Base-by-base conservation (phyloP, 768 basidiomycete species). In the Suillus ampliporus region DNA sequence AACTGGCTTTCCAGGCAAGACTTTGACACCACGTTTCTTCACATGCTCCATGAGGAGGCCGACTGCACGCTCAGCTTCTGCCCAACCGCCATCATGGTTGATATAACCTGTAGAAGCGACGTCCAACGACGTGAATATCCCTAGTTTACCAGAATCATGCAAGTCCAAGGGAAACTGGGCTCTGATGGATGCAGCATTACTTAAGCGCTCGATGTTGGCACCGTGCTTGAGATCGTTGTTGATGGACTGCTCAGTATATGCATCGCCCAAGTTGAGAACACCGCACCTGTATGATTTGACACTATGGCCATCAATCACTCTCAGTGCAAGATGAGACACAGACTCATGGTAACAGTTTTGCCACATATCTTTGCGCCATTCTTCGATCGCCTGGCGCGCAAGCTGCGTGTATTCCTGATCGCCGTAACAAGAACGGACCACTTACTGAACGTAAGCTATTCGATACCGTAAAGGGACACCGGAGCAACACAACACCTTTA, bases 61-160 rank as follows among this genome's bases (percentile, higher is more conserved):
- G 10, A 94, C 69, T 4, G 90, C 93, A 69, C 89, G 84, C 1
- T 82, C 80, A 1, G 95, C 93, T 69, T 89, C 81, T 3, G 86
- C 93, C 95, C 95, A 98, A 15, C 95, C 95, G 1, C 90, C 86
- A 41, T 91, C 88, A 9, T 77, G 78, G 69, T 95, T 97, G 50
- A 90, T 67, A 70, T 91, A 96, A 1, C 89, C 92, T 26, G 74
- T 65, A 38, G 70, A 64, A 10, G 74, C 60, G 8, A 77, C 72
- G 60, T 84, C 53, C 53, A 54, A 66, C 21, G 37, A 38, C 5
- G 51, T 19, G 52, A 64, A 64, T 26, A 60, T 41, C 3, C 62
- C 67, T 13, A 74, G 53, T 38, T 15, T 38, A 23, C 35, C 53
- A n/a, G 63, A 38, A n/a, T 72, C 69, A 14, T 15, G 21, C 3